Evolutionary conservation across 331 rosid species (phyloP).

Genomic region (Malus hybrid): DNA sequence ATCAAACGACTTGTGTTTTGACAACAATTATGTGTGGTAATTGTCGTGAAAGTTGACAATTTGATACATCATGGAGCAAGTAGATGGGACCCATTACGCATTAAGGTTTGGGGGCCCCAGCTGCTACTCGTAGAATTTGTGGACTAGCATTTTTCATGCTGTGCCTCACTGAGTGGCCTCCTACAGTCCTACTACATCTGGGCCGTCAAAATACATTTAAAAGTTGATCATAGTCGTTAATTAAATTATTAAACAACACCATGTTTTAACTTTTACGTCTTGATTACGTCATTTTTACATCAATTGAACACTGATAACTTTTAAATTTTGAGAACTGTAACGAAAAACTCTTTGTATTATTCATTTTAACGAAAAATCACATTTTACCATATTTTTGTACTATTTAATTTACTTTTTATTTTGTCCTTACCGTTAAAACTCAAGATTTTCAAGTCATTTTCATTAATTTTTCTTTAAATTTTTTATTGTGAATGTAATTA

Average conservation of each 20-base stretch:
- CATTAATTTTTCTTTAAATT: too few species aligned
- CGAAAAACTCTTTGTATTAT: too few species aligned
- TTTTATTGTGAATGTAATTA: too few species aligned
- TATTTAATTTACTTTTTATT: too few species aligned
- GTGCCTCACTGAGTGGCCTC: background rate
- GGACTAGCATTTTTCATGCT: background rate
- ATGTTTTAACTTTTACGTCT: background rate
- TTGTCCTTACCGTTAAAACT: too few species aligned
- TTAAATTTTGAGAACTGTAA: too few species aligned
- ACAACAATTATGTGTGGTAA: background rate
- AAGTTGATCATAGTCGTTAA: background rate
- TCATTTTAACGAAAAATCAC: too few species aligned
- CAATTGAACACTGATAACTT: background rate
- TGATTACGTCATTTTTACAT: background rate
- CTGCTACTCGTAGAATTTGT: background rate
- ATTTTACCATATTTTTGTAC: too few species aligned
- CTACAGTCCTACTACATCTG: background rate
- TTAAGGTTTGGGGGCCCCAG: background rate
- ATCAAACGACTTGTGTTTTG: background rate
- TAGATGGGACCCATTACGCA: slow-evolving; percentile 6
- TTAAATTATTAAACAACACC: background rate
- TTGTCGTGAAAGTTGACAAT: slow-evolving; percentile 14
- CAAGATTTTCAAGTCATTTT: too few species aligned
- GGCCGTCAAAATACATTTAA: background rate
- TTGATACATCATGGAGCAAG: background rate